phyloP scores from a whole-genome alignment of 1,139 yeast genomes.

The Eremothecium gossypii region DNA sequence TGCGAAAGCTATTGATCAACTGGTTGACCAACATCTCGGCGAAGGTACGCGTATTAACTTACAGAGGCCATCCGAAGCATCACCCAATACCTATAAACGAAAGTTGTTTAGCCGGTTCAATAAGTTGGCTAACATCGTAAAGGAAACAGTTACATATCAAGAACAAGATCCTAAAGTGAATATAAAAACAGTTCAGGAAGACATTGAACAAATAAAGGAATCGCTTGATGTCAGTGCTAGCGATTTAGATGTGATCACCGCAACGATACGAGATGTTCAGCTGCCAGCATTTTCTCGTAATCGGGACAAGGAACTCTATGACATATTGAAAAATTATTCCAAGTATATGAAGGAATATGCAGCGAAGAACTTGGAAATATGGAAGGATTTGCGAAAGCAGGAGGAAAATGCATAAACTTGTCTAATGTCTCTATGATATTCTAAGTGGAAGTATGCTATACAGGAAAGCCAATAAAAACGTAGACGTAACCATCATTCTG shows the following conservation, averaged over 20 bases:
- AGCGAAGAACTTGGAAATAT: conserved; percentile 28
- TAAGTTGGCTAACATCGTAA: conserved; percentile 29
- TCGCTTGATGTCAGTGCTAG: conserved; percentile 26
- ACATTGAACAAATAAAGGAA: conserved; percentile 27
- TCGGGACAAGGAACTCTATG: conserved; percentile 24
- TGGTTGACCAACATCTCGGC: conserved; percentile 27
- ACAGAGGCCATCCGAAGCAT: conserved; percentile 19
- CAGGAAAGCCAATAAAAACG: neutral
- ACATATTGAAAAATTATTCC: conserved; percentile 21
- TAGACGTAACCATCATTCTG: too few species aligned
- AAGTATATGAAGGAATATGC: conserved; percentile 28
- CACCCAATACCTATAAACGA: conserved; percentile 20
- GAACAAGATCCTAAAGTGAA: conserved; percentile 23
- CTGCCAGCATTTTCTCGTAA: conserved; percentile 21
- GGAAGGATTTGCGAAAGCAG: conserved; percentile 30
- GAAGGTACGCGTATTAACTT: conserved; percentile 24
- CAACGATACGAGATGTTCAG: conserved; percentile 24
- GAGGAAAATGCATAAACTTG: neutral
- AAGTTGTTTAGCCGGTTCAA: conserved; percentile 20
- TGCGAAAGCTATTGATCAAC: conserved; percentile 26
- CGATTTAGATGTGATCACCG: conserved; percentile 29
- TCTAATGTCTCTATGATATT: neutral
- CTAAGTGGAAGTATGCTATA: neutral
- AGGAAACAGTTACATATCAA: conserved; percentile 29
- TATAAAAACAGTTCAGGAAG: conserved; percentile 23